Percentiles rank a stretch among this genome's conserved stretches.
Evolutionary conservation across 2,329 filamentous ascomycete genomes (phyloP).

Genomic region (Boeremia exigua): DNA sequence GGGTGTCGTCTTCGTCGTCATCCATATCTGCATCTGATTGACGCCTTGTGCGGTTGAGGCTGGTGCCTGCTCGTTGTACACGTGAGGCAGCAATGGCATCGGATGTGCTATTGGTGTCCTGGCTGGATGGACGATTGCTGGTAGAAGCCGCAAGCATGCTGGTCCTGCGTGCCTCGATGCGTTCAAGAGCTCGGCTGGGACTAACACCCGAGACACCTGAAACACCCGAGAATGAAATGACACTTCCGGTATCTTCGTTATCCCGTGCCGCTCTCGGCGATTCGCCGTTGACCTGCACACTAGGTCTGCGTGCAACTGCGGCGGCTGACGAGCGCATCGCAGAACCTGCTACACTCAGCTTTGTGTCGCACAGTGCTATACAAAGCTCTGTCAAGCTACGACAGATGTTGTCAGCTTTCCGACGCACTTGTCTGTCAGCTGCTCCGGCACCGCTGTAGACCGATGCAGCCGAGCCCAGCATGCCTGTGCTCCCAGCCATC

Average conservation of each 20-base stretch:
- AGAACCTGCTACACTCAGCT: slow-evolving; percentile 38
- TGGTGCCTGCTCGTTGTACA: slow-evolving; percentile 47
- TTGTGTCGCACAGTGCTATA: slow-evolving; percentile 68
- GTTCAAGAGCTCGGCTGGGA: slow-evolving; percentile 48
- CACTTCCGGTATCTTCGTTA: slow-evolving; percentile 45
- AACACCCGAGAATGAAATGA: slow-evolving; percentile 27
- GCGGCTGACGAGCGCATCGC: slow-evolving; percentile 35
- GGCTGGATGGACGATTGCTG: slow-evolving; percentile 40
- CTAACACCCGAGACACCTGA: slow-evolving; percentile 25
- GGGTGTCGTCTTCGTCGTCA: slow-evolving; percentile 48
- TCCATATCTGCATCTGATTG: slow-evolving; percentile 39
- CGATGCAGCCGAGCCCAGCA: slow-evolving; percentile 68
- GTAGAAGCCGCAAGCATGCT: slow-evolving; percentile 35
- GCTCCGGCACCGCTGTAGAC: slow-evolving; percentile 65
- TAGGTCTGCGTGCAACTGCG: slow-evolving; percentile 40
- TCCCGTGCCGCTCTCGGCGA: slow-evolving; percentile 41
- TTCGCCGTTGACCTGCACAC: slow-evolving; percentile 46
- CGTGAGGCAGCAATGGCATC: slow-evolving; percentile 35
- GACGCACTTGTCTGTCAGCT: slow-evolving; percentile 82
- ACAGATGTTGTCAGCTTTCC: slow-evolving; percentile 92
- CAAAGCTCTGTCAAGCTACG: slow-evolving; percentile 91
- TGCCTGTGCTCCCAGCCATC: slow-evolving; percentile 75
- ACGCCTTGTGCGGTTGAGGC: slow-evolving; percentile 45
- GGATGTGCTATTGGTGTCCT: slow-evolving; percentile 29
- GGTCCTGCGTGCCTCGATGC: slow-evolving; percentile 54